Evolutionary conservation across 1,284 basidiomycete species (phyloP), one percentile per base, ranked within the genome.

Genomic region (Bondarzewia mesenterica): DNA sequence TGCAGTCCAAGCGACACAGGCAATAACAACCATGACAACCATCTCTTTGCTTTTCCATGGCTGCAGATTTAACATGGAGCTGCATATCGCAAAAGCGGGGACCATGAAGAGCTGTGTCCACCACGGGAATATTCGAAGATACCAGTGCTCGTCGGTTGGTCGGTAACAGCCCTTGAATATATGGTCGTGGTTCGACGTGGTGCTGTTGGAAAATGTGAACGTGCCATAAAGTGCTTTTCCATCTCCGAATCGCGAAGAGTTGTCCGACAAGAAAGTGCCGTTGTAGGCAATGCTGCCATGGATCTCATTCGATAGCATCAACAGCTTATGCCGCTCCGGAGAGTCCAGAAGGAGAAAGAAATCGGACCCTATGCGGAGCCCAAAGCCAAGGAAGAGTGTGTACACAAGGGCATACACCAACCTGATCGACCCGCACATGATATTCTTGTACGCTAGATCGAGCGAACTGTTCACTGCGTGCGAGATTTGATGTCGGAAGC

Each of bases 391-490:
- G 64, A 92, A 92, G 16, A 93, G 71, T 0, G 89, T 90, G 60
- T 92, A 93, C 46, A 93, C 92, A 52, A 93, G 74, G 16, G 89
- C 87, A 55, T 90, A 93, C 20, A 92, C 87, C 86, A 93, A 89
- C 63, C 89, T 88, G 50, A 93, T 88, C 50, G 85, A 89, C 21
- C 90, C 90, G 44, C 85, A 85, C 2, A 93, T 79, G 43, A 92
- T 88, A 58, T 92, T 92, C 65, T 90, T 92, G 0, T 89, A 91
- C 1, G 89, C 89, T 46, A 93, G 70, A 62, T 93, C 90, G 50
- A 93, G 73, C 18, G 89, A 89, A 53, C 88, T 89, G 58, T 82
- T 88, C 56, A 91, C 89, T 90, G 58, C 54, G 50, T 36, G 53
- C 55, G 48, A 60, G 52, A 26, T 53, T 51, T 43, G 55, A 55